phyloP scores from a whole-genome alignment of 1,139 yeast species.

The Debaryomyces subglobosus region DNA sequence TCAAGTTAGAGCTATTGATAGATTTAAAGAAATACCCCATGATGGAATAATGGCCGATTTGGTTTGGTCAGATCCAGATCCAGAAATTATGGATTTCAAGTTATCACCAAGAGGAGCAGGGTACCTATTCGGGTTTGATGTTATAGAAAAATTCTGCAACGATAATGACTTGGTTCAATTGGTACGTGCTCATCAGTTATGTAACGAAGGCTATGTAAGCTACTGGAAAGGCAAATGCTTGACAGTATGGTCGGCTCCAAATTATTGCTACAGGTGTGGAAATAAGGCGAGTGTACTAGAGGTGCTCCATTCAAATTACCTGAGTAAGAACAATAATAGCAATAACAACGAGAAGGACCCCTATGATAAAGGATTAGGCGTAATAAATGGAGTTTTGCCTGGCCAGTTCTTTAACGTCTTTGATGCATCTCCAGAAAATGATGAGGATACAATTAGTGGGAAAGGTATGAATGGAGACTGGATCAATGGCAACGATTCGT shows the following conservation, averaged over 20 bases:
- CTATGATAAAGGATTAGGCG: constrained; percentile 16
- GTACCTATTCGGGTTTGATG: constrained; percentile 90
- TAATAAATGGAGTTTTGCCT: constrained; percentile 29
- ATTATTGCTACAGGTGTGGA: constrained; percentile 95
- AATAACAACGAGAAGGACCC: constrained; percentile 16
- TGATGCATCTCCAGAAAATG: constrained; percentile 94
- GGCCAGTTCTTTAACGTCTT: constrained; percentile 83
- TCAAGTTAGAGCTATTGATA: constrained; percentile 84
- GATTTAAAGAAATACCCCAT: constrained; percentile 94
- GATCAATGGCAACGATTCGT: constrained; percentile 23
- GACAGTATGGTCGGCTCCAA: constrained; percentile 99
- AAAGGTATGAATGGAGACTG: constrained; percentile 41
- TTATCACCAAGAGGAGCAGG: constrained; percentile 97
- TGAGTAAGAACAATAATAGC: constrained; percentile 17
- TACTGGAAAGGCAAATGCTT: constrained; percentile 88
- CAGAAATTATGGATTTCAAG: constrained; percentile 78
- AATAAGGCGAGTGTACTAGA: constrained; percentile 94
- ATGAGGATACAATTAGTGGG: constrained; percentile 47
- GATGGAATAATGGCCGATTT: constrained; percentile 99
- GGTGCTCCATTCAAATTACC: constrained; percentile 46
- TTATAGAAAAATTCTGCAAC: constrained; percentile 81
- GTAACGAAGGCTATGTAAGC: constrained; percentile 93
- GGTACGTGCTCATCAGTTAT: constrained; percentile 91
- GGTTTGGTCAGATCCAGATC: constrained; percentile 98
- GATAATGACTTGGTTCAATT: constrained; percentile 80